Evolutionary conservation across 352 stramenopile species (phyloP), one percentile per base, ranked within the genome.

Genomic region (Globisporangium uncinulatum): DNA sequence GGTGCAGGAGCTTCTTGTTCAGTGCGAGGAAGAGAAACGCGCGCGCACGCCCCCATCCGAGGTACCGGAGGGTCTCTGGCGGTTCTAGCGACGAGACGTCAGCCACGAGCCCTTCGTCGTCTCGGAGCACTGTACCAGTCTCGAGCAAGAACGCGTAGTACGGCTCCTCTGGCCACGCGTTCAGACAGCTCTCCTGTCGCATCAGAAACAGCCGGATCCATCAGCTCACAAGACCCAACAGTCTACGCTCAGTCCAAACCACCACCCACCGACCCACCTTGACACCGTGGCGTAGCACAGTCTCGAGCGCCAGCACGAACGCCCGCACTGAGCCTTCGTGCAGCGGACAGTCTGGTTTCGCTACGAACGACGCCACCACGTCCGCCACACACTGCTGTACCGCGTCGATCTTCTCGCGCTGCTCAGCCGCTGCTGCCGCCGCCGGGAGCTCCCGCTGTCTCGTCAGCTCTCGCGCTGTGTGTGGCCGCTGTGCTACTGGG

Each of bases 81-180:
- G 66, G 47, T 14, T 62, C 34, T 11, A 80, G 57, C 10, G 61
- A 51, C 47, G 79, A 65, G 9, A 85, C 76, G 56, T 87, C 65
- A 0, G 62, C 66, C 17, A 89, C 74, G n/a, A 93, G 73, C 0
- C 71, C 73, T n/a, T 70, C 50, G 51, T 93, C 83, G 48, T 93
- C 81, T 11, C 83, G 70, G 10, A 93, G 59, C 7, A 93, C 83
- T 0, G 67, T 60, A 0, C 61, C 60, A 6, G 82, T 83, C 43
- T 93, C 70, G 13, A 87, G 32, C 41, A 93, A 60, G 34, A 93
- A 90, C 36, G 71, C 66, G 52, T 83, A 87, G 53, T 88, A 93
- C 13, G 79, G 74, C 46, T 79, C 79, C 64, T 93, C 83, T 8
- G 81, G 80, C 79, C 79, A 89, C 15, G 59, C 49, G 37, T 66